Base-by-base conservation (phyloP, 2,329 filamentous ascomycete genomes). In the Aureobasidium sp. region DNA sequence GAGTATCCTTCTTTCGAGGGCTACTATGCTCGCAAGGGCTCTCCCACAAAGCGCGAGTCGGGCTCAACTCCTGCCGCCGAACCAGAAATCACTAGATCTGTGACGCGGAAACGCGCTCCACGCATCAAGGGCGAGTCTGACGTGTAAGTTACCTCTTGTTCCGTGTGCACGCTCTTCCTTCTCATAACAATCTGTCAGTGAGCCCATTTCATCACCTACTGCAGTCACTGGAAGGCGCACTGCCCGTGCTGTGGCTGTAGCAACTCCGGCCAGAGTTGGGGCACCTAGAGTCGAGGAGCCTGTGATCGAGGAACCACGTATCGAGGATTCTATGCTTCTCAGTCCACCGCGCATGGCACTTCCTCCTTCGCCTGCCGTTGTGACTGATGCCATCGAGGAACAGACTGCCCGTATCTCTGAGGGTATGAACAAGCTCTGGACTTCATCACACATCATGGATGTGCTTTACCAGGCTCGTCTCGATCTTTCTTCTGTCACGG, bases 351-450 rank as follows among this genome's bases (percentile, higher is more conserved):
- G 66, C 44, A 45, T 57, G 47, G 39, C 86, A n/a, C 79, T 95
- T 57, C 90, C 90, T 27, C 85, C 90, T 9, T 91, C 90, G 2
- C 91, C 91, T 6, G 86, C 89, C 44, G 85, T 88, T 64, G 86
- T 96, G 39, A 89, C 87, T 42, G 80, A 87, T 67, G 85, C 84
- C 65, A 85, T 95, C 71, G 91, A 94, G 75, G 85, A 82, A 69
- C 85, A 83, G 64, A 85, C 87, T 9, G 72, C 85, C 48, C 83
- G 83, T 16, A 75, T 94, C 63, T 86, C 88, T 72, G 80, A 83
- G 60, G 84, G 86, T 72, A 84, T 88, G 66, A 77, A 79, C 42
- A 81, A 84, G 44, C 75, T 86, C 50, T 90, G 88, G 76, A 78
- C 83, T 64, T 80, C 83, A 55, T 86, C 85, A 3, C 84, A 85